Evolutionary conservation across 1,284 basidiomycete species (phyloP).

Genomic region (Cryptococcus sp.): DNA sequence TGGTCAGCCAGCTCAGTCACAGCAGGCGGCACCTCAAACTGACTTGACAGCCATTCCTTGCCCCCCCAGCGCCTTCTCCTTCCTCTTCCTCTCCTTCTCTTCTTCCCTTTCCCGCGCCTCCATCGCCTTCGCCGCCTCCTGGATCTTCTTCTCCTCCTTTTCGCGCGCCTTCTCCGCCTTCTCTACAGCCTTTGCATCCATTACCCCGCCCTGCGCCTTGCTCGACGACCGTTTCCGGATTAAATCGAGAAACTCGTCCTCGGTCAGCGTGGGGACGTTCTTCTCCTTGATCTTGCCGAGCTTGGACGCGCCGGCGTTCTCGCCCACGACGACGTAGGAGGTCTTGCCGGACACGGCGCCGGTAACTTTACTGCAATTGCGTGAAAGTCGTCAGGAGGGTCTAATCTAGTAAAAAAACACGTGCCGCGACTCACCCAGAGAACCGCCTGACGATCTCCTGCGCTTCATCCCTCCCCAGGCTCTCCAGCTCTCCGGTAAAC

Average conservation of each 20-base stretch:
- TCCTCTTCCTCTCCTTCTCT: slow-evolving; percentile 65
- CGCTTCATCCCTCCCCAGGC: slow-evolving; percentile 84
- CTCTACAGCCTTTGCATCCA: slow-evolving; percentile 75
- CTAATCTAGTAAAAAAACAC: background rate
- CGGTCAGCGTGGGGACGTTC: slow-evolving; percentile 68
- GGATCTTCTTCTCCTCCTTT: slow-evolving; percentile 63
- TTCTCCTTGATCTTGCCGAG: slow-evolving; percentile 79
- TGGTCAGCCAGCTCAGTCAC: background rate
- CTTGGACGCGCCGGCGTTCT: slow-evolving; percentile 83
- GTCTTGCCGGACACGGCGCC: slow-evolving; percentile 86
- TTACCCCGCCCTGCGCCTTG: slow-evolving; percentile 22
- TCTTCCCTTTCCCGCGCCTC: slow-evolving; percentile 60
- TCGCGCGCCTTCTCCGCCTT: slow-evolving; percentile 69
- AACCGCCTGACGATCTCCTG: slow-evolving; percentile 85
- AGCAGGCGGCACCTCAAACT: slow-evolving; percentile 14
- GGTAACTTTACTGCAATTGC: slow-evolving; percentile 68
- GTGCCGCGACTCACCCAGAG: slow-evolving; percentile 77
- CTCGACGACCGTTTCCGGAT: slow-evolving; percentile 61
- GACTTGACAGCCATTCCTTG: slow-evolving; percentile 46
- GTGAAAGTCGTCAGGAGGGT: background rate
- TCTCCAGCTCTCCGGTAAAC: slow-evolving; percentile 88
- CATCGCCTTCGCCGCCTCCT: slow-evolving; percentile 67
- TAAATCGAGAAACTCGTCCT: slow-evolving; percentile 82
- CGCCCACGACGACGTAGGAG: slow-evolving; percentile 82
- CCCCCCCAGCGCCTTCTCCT: slow-evolving; percentile 49